Evolutionary conservation across 306 rosid genomes (phyloP), one percentile per base, ranked within the genome.

Genomic region (Pyrus communis): DNA sequence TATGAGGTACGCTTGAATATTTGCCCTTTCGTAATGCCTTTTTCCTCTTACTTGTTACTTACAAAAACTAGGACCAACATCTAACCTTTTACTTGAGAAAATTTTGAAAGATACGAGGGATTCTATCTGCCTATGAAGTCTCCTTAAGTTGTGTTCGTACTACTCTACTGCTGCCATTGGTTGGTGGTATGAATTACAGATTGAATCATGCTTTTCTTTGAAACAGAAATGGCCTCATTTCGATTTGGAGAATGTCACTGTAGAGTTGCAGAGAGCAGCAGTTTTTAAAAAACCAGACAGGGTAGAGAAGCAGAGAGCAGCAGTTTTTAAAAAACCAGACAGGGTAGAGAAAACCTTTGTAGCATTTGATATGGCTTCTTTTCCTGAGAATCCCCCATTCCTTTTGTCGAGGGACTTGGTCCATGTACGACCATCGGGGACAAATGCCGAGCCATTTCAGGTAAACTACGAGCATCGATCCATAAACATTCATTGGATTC

Each of bases 371-470:
- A 77, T 84, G 25, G 70, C 52, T 31, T 77, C 77, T 72, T 22
- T 73, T 76, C 76, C 23, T 19, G 71, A 43, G 42, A 18, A 22
- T 9, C 79, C 61, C 2, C 84, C 87, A 5, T 80, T 27, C 65
- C 82, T 83, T 66, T 72, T 80, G 14, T 84, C 87, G 23, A 76
- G 87, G 71, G 84, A 84, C 35, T 33, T 73, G 1, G 84, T 84
- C 60, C 54, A 60, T 42, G 84, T 78, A 19, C 68, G 74, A 25
- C 82, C 74, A 59, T 31, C 49, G 19, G 79, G 67, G 30, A 42
- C 21, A 4, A n/a, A 9, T 1, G 66, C 2, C 46, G 23, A 80
- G 9, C 45, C 49, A 4, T 67, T 80, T 62, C 64, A 78, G 81
- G 81, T 78, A 70, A 46, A 55, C 66, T 62, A 51, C 49, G 9